Evolutionary conservation across 2,329 filamentous ascomycete species (phyloP).

Genomic region (Phialemoniopsis sp.): DNA sequence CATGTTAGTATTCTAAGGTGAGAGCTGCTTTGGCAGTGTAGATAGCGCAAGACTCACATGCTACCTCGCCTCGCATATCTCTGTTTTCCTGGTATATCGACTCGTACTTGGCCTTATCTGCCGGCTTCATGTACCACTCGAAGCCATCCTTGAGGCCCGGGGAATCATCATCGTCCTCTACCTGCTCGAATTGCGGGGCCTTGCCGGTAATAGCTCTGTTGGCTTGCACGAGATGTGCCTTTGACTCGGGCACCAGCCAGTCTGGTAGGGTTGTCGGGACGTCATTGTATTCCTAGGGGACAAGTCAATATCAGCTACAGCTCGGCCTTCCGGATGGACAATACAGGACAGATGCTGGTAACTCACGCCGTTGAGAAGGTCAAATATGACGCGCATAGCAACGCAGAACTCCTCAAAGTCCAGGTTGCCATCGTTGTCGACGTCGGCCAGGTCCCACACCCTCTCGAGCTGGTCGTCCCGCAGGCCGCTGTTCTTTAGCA

Average conservation of each 20-base stretch:
- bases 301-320: not conserved
- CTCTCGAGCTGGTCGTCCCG: slow-evolving; percentile 80
- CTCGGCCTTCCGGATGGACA: not conserved
- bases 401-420: slow-evolving; percentile 99
- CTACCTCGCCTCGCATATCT: slow-evolving; percentile 78
- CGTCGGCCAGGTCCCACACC: slow-evolving; percentile 95
- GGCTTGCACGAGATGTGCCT: slow-evolving; percentile 85
- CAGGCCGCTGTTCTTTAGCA: slow-evolving; percentile 60
- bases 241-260: slow-evolving; percentile 95
- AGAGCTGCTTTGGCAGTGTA: too few species aligned
- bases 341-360: slow-evolving; percentile 2
- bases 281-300: slow-evolving; percentile 73
- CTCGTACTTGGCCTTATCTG: slow-evolving; percentile 90
- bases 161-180: slow-evolving; percentile 65
- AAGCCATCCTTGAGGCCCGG: slow-evolving; percentile 91
- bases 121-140: slow-evolving; percentile 98
- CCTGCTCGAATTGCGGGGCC: slow-evolving; percentile 77
- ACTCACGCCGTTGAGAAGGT: slow-evolving; percentile 87
- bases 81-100: slow-evolving; percentile 94
- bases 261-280: slow-evolving; percentile 85
- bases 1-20: too few species aligned
- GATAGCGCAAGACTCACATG: slow-evolving; percentile 56
- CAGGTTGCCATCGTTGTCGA: slow-evolving; percentile 94
- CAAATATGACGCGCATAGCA: slow-evolving; percentile 96
- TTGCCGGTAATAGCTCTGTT: slow-evolving; percentile 73